Evolutionary conservation across 441 rosid species (phyloP), one percentile per base, ranked within the genome.

Genomic region (Populus hybrid): DNA sequence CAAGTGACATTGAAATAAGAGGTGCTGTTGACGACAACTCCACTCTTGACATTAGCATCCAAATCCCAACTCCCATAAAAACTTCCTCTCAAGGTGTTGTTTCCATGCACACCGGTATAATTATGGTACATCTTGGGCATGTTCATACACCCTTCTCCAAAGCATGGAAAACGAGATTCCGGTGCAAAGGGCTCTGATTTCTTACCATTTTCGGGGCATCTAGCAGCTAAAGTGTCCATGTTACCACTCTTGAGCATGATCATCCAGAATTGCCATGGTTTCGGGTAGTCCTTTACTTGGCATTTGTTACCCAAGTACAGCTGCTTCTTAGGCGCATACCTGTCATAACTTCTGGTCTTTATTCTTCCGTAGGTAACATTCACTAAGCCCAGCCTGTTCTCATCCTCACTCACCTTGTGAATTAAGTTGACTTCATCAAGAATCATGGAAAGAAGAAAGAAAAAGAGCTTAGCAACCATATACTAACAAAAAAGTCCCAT

Each of bases 241-340:
- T 89, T 90, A 23, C 94, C 93, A 77, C 80, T 90, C 82, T 91
- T 91, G 67, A 91, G 88, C 95, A 91, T 91, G 81, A 90, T 78
- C 95, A 86, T 91, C 95, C 96, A 90, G 71, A 92, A 92, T 20
- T 92, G 91, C 94, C 94, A 92, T 21, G 93, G 92, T 46, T 79
- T 88, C 4, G 87, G 92, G 50, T 36, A 69, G 85, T 84, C 92
- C 76, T 80, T 80, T 1, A 92, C 90, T 79, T 89, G 84, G 67
- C 96, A 92, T 81, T 89, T 89, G 8, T 81, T 80, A 20, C 92
- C 94, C 26, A 90, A 82, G 76, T 90, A 90, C 73, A 90, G 73
- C 67, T 92, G 93, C 80, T 90, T 92, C 35, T 82, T 73, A 11
- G 93, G 92, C 0, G 96, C 93, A 21, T 89, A 92, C 20, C 57